A percentile compares a stretch with the other conserved stretches of the same genome.
Evolutionary conservation across 208 protist genomes (phyloP).

Genomic region (Porcisia deanei): DNA sequence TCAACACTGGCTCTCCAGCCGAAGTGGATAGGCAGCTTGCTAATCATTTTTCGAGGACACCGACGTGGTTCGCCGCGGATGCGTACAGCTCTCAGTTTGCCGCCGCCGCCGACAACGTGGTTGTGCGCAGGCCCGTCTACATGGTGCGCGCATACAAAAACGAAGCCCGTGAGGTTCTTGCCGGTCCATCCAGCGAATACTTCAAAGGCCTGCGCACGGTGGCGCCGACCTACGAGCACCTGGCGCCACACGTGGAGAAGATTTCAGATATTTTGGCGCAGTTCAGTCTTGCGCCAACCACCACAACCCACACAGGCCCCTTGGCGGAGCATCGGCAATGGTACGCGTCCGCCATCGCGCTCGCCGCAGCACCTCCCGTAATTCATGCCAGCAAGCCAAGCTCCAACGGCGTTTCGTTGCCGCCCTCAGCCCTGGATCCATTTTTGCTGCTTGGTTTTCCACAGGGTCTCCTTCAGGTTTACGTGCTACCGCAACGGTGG

Average conservation of each 20-base stretch:
- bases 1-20: background rate
- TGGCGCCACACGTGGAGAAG: conserved; percentile 46
- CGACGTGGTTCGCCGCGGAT: conserved; percentile 21
- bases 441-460: conserved; percentile 80
- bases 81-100: conserved; percentile 10
- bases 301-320: background rate
- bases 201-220: conserved; percentile 78
- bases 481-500: conserved; percentile 58
- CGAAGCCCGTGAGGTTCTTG: conserved; percentile 80
- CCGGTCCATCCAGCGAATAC: conserved; percentile 72
- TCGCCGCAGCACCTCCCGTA: conserved; percentile 33
- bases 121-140: conserved; percentile 71
- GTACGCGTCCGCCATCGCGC: conserved; percentile 67
- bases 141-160: conserved; percentile 79
- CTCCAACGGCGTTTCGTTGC: conserved; percentile 1
- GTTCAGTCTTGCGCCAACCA: conserved; percentile 40
- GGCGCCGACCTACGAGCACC: conserved; percentile 82
- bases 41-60: background rate
- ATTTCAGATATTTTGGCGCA: conserved; percentile 62
- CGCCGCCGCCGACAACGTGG: conserved; percentile 22
- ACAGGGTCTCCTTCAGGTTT: conserved; percentile 73
- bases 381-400: background rate
- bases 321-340: conserved; percentile 28
- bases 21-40: background rate
- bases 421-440: conserved; percentile 13